Evolutionary conservation across 768 basidiomycete species (phyloP).

Genomic region (Arthromyces matolae): DNA sequence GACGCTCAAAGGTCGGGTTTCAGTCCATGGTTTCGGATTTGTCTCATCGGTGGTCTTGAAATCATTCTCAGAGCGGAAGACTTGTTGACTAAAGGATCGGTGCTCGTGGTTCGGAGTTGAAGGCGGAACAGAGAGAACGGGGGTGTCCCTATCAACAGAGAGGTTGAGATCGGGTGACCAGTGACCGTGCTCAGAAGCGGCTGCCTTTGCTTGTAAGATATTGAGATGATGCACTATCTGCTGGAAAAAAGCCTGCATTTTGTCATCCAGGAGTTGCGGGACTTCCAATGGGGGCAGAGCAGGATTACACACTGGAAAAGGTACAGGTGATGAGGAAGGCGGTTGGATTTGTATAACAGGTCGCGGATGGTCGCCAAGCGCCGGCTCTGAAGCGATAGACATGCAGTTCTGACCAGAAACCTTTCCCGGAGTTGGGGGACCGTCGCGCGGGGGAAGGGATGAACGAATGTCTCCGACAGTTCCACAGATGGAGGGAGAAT

Average conservation of each 20-base stretch:
- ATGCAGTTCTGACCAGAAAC: slow-evolving; percentile 34
- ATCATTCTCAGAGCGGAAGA: slow-evolving; percentile 1
- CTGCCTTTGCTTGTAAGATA: slow-evolving; percentile 58
- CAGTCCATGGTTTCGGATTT: slow-evolving; percentile 16
- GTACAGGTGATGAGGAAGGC: slow-evolving; percentile 23
- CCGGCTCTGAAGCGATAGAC: slow-evolving; percentile 21
- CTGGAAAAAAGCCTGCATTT: slow-evolving; percentile 80
- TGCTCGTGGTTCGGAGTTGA: slow-evolving; percentile 12
- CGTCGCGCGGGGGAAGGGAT: slow-evolving; percentile 49
- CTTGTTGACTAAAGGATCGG: background rate
- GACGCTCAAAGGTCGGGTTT: slow-evolving; percentile 46
- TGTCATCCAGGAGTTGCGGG: slow-evolving; percentile 71
- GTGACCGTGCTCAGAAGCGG: slow-evolving; percentile 12
- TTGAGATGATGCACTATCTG: slow-evolving; percentile 82
- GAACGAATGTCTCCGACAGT: too few species aligned
- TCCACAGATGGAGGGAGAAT: too few species aligned
- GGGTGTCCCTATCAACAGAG: slow-evolving; percentile 4
- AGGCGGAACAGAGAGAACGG: slow-evolving; percentile 8
- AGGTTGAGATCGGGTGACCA: slow-evolving; percentile 17
- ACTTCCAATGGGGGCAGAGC: slow-evolving; percentile 48
- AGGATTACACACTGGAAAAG: slow-evolving; percentile 24
- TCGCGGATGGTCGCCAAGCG: slow-evolving; percentile 1
- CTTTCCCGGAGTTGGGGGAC: slow-evolving; percentile 60
- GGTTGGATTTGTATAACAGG: slow-evolving; percentile 16
- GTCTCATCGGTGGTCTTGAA: slow-evolving; percentile 24